A percentile compares a stretch with the other conserved stretches of the same genome.
These are phyloP conservation scores for Daucus carota DNA, from an alignment of 129 eudicot species.

Conservation along the genomic window DNA sequence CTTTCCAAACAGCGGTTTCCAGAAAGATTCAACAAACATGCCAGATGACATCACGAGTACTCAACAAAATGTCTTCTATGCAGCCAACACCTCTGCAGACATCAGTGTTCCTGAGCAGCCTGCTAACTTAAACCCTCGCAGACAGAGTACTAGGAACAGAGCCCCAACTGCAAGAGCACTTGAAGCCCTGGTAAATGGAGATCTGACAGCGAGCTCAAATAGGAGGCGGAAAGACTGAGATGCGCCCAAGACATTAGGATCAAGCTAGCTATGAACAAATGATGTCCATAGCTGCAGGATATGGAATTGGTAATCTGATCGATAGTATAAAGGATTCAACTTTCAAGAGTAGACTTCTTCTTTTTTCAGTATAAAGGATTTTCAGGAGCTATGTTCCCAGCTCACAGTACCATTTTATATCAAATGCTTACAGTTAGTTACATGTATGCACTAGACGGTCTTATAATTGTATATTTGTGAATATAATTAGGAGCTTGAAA, in stretches of 20 bases:
- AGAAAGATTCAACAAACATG: too few species aligned
- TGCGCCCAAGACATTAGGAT: background rate
- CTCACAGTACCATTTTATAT: too few species aligned
- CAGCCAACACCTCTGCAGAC: conserved; percentile 11
- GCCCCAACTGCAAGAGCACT: conserved; percentile 65
- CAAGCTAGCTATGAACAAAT: background rate
- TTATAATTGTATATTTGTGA: too few species aligned
- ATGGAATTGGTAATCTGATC: background rate
- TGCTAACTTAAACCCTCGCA: conserved; percentile 24
- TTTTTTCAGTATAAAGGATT: too few species aligned
- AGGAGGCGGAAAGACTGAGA: conserved; percentile 20
- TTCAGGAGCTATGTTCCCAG: too few species aligned
- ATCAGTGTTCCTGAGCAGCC: conserved; percentile 22
- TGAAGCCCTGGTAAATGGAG: conserved; percentile 66
- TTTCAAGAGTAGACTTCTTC: too few species aligned
- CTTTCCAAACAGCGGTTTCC: too few species aligned
- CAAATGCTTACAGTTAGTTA: too few species aligned
- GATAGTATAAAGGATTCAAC: too few species aligned
- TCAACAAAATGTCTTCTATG: background rate
- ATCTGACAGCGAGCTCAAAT: conserved; percentile 30
- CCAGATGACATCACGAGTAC: too few species aligned
- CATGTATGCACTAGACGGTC: too few species aligned
- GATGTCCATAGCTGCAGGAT: background rate
- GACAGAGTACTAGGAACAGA: conserved; percentile 65
- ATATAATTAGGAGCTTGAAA: too few species aligned